Evolutionary conservation across 2,329 filamentous ascomycete genomes (phyloP).

Genomic region (Trichoderma atroviride): DNA sequence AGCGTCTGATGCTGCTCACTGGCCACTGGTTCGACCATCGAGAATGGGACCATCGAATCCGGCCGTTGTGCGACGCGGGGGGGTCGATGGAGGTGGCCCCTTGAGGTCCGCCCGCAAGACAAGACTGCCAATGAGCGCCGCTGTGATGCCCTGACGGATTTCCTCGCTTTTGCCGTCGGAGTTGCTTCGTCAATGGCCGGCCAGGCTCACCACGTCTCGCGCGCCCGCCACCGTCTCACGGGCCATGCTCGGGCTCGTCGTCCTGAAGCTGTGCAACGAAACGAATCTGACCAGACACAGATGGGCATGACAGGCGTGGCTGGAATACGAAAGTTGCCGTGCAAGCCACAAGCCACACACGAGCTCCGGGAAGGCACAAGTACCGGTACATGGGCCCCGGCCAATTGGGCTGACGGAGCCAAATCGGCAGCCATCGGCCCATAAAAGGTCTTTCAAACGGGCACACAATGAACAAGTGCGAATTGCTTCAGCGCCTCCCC

Average conservation of each 20-base stretch:
- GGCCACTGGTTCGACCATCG: constrained; percentile 1
- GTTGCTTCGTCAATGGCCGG: constrained; percentile 1
- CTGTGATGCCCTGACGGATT: background rate
- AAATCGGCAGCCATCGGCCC: constrained; percentile 21
- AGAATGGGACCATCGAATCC: constrained; percentile 14
- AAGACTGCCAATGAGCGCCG: constrained; percentile 9
- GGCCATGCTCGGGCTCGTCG: constrained; percentile 9
- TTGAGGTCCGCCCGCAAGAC: constrained; percentile 6
- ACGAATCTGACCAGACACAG: constrained; percentile 7
- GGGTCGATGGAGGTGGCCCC: constrained; percentile 6
- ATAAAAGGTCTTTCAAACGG: constrained; percentile 3
- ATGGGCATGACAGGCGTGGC: constrained; percentile 14
- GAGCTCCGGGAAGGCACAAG: background rate
- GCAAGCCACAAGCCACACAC: constrained; percentile 15
- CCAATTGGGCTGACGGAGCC: constrained; percentile 5
- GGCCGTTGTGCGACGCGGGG: constrained; percentile 7
- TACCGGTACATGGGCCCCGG: constrained; percentile 19
- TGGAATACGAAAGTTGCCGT: constrained; percentile 18
- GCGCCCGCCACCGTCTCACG: constrained; percentile 10
- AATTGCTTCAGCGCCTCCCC: background rate
- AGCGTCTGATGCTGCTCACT: background rate
- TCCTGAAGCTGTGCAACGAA: constrained; percentile 5
- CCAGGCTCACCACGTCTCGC: constrained; percentile 10
- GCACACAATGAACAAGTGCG: background rate
- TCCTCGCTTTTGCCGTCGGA: background rate